These are phyloP conservation scores for Mucuna pruriens DNA, from an alignment of 306 rosid genomes.

Conservation along the genomic window DNA sequence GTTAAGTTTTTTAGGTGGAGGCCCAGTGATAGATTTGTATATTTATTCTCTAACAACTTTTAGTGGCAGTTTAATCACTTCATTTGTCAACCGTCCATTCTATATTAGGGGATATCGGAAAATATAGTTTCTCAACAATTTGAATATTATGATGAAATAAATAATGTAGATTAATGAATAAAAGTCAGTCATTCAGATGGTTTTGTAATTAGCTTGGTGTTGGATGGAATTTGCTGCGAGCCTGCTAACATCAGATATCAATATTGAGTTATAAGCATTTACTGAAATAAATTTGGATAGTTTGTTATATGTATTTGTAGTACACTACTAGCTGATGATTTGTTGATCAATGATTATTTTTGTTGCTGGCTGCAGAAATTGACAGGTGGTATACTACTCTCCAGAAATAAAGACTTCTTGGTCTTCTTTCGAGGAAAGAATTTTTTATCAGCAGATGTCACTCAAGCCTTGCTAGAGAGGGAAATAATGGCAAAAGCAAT, in stretches of 20 bases:
- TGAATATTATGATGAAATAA: background rate
- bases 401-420: constrained; percentile 93
- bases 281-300: background rate
- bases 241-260: background rate
- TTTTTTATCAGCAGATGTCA: constrained; percentile 80
- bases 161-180: background rate
- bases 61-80: background rate
- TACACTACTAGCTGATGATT: constrained; percentile 16
- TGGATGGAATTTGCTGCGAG: background rate
- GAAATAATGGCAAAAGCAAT: constrained; percentile 75
- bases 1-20: background rate
- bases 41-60: background rate
- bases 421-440: constrained; percentile 92
- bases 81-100: background rate
- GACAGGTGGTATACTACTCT: constrained; percentile 87
- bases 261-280: constrained; percentile 28
- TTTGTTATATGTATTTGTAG: constrained; percentile 12
- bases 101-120: background rate
- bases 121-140: background rate
- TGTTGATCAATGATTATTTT: constrained; percentile 27
- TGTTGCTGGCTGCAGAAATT: constrained; percentile 64
- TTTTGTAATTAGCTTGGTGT: background rate
- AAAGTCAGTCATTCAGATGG: background rate
- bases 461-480: constrained; percentile 81
- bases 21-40: background rate